These are phyloP conservation scores for Phialophora macrospora DNA, from an alignment of 2,329 filamentous ascomycete genomes.

Conservation along the genomic window DNA sequence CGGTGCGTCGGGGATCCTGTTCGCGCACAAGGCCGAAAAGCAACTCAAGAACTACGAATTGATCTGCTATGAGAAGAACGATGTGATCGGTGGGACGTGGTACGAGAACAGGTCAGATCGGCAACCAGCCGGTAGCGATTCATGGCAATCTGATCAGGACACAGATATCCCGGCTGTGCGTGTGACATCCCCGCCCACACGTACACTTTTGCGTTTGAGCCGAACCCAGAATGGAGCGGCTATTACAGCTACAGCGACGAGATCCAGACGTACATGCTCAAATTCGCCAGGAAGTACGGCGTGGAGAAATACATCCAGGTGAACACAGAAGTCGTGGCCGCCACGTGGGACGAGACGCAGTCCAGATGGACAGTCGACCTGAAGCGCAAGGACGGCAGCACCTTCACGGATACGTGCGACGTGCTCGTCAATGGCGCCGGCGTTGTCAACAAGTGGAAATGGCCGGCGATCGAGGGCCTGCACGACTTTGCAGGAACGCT, in stretches of 20 bases:
- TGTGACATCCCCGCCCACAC: constrained; percentile 46
- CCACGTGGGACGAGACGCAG: constrained; percentile 24
- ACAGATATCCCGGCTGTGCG: constrained; percentile 27
- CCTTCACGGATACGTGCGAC: constrained; percentile 32
- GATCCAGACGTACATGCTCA: constrained; percentile 41
- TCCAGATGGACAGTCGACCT: constrained; percentile 26
- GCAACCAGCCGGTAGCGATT: background rate
- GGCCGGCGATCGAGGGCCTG: constrained; percentile 48
- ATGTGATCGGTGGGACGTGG: constrained; percentile 28
- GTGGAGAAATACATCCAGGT: constrained; percentile 27
- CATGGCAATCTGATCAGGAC: background rate
- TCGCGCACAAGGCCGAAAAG: constrained; percentile 41
- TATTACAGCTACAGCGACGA: constrained; percentile 40
- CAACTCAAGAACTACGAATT: constrained; percentile 41
- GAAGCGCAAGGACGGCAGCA: constrained; percentile 31
- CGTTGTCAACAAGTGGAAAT: constrained; percentile 42
- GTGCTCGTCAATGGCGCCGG: constrained; percentile 34
- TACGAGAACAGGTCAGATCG: constrained; percentile 27
- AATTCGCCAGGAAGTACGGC: constrained; percentile 37
- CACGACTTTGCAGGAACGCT: constrained; percentile 45
- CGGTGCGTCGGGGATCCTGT: constrained; percentile 31
- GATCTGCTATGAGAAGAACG: constrained; percentile 35
- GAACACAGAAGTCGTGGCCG: constrained; percentile 24
- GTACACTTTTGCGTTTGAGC: constrained; percentile 34
- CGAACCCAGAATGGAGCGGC: constrained; percentile 38